Percentiles rank a stretch among this genome's conserved stretches.
These are phyloP conservation scores for Arabis alpina DNA, from an alignment of 345 rosid species.

Conservation along the genomic window DNA sequence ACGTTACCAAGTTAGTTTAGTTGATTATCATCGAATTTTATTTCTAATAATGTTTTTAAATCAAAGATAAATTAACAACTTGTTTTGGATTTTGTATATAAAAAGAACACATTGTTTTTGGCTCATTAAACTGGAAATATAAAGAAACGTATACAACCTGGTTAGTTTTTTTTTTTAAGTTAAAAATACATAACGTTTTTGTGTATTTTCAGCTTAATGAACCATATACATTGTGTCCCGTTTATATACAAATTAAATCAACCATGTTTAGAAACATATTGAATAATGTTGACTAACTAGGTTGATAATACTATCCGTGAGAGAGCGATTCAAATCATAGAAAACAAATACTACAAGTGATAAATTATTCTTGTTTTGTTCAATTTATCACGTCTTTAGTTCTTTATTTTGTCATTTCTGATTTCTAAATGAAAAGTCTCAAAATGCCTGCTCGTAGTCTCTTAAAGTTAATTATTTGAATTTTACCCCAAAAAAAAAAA, in stretches of 20 bases:
- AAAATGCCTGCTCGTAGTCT: neutral
- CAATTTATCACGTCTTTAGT: constrained; percentile 19
- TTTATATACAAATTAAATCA: neutral
- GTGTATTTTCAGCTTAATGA: neutral
- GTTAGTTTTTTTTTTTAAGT: too few species aligned
- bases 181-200: neutral
- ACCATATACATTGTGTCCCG: neutral
- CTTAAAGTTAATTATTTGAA: too few species aligned
- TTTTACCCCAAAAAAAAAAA: too few species aligned
- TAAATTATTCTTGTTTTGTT: neutral
- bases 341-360: neutral
- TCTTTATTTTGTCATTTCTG: neutral
- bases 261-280: constrained; percentile 4
- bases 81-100: neutral
- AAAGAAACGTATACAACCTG: neutral
- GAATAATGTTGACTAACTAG: neutral
- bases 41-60: too few species aligned
- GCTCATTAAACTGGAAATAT: neutral
- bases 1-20: too few species aligned
- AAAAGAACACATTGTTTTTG: too few species aligned
- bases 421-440: constrained; percentile 12
- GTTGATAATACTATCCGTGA: neutral
- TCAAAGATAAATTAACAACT: neutral
- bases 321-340: neutral
- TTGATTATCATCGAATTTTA: too few species aligned